Conservation (phyloP, 2,329 filamentous ascomycete species). For the Falciphora oryzae region DNA sequence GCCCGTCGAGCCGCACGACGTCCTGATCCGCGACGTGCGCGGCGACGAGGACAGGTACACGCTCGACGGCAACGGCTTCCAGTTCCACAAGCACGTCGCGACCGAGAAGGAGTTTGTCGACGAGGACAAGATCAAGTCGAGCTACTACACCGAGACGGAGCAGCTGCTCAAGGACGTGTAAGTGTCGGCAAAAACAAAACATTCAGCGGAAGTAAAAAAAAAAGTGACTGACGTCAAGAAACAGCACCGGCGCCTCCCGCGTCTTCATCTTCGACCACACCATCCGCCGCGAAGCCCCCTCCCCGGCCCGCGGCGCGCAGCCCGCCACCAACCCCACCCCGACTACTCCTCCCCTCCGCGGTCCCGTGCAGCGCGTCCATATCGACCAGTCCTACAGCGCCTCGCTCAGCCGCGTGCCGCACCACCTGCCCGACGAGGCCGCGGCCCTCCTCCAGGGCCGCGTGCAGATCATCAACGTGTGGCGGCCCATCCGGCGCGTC, state of each 20-base stretch:
- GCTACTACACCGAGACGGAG: slow-evolving; percentile 85
- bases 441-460: slow-evolving; percentile 37
- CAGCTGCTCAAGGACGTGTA: slow-evolving; percentile 49
- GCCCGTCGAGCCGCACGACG: slow-evolving; percentile 38
- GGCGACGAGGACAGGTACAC: slow-evolving; percentile 49
- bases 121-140: slow-evolving; percentile 59
- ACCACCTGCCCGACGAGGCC: slow-evolving; percentile 41
- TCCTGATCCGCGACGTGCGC: slow-evolving; percentile 67
- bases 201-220: too few species aligned
- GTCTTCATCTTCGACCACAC: slow-evolving; percentile 60
- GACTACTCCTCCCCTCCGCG: slow-evolving; percentile 23
- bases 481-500: slow-evolving; percentile 60
- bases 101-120: slow-evolving; percentile 57
- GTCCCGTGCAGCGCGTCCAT: slow-evolving; percentile 46
- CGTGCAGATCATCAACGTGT: slow-evolving; percentile 75
- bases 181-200: background rate
- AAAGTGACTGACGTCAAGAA: background rate
- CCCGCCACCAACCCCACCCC: background rate
- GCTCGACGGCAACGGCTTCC: slow-evolving; percentile 55
- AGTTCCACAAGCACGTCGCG: slow-evolving; percentile 52
- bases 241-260: slow-evolving; percentile 45
- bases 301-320: slow-evolving; percentile 34
- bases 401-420: slow-evolving; percentile 16
- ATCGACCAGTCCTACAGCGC: slow-evolving; percentile 45
- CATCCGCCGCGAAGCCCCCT: slow-evolving; percentile 32